phyloP scores from a whole-genome alignment of 345 rosid genomes.

The Hibiscus tridactylites region DNA sequence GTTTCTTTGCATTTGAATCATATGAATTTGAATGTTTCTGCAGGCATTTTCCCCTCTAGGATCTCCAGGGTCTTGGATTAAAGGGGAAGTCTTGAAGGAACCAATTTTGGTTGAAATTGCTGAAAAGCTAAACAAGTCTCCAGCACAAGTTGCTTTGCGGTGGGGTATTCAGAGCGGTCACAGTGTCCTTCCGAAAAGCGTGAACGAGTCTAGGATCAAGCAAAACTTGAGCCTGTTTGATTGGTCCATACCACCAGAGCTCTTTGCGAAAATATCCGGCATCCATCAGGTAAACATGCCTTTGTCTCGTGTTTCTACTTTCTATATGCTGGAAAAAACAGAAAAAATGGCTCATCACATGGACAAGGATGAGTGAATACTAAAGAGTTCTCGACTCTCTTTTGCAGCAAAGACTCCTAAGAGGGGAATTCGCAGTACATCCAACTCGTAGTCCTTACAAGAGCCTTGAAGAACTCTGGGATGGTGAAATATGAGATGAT shows the following conservation, averaged over 20 bases:
- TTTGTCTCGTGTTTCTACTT: background rate
- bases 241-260: conserved; percentile 46
- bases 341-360: background rate
- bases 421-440: conserved; percentile 43
- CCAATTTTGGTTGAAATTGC: conserved; percentile 35
- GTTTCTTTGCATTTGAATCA: background rate
- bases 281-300: conserved; percentile 35
- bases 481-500: conserved; percentile 41
- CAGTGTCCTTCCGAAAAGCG: conserved; percentile 55
- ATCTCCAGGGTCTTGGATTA: conserved; percentile 53
- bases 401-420: conserved; percentile 50
- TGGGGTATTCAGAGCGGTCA: conserved; percentile 59
- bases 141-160: conserved; percentile 48
- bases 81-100: conserved; percentile 47
- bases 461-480: conserved; percentile 47
- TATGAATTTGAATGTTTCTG: background rate
- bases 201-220: conserved; percentile 36
- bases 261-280: conserved; percentile 29
- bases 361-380: background rate
- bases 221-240: conserved; percentile 39
- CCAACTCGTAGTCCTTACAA: conserved; percentile 40
- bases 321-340: background rate
- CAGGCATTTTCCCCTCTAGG: conserved; percentile 56
- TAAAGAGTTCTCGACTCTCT: background rate
- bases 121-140: conserved; percentile 38